phyloP scores from a whole-genome alignment of 2,329 filamentous ascomycete genomes.

The Diaporthe vexans region DNA sequence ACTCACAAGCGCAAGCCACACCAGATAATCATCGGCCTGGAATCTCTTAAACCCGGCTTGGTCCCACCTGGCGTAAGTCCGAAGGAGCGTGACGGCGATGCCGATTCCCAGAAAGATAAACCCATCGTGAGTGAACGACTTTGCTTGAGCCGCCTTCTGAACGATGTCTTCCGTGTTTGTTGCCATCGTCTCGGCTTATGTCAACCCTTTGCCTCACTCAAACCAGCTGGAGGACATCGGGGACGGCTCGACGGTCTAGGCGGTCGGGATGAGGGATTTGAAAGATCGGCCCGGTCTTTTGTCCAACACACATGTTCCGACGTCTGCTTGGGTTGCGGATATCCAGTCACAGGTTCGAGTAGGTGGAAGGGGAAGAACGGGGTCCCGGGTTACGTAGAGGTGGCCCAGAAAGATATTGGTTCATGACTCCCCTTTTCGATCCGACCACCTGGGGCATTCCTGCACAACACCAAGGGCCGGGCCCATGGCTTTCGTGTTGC shows the following conservation, averaged over 20 bases:
- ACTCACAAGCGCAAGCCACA: constrained; percentile 54
- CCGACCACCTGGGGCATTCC: not conserved
- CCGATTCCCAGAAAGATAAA: constrained; percentile 54
- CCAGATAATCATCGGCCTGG: constrained; percentile 53
- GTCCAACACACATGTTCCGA: not conserved
- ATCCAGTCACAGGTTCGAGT: not conserved
- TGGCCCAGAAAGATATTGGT: not conserved
- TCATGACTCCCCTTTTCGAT: constrained; percentile 12
- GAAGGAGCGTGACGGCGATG: constrained; percentile 51
- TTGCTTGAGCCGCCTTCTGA: constrained; percentile 27
- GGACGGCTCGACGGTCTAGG: not conserved
- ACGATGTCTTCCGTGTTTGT: not conserved
- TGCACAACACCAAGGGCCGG: not conserved
- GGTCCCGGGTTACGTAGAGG: not conserved
- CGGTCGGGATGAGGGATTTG: not conserved
- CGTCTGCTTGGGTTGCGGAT: not conserved
- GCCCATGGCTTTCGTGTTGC: not conserved
- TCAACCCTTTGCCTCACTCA: constrained; percentile 10
- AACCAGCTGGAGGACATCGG: constrained; percentile 21
- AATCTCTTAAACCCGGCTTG: constrained; percentile 51
- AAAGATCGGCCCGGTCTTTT: not conserved
- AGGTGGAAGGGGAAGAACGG: not conserved
- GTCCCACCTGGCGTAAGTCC: constrained; percentile 53
- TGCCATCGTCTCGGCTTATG: constrained; percentile 22
- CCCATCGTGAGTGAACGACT: constrained; percentile 51